Evolutionary conservation across 768 basidiomycete species (phyloP), one percentile per base, ranked within the genome.

Genomic region (Daedaleopsis nitida): DNA sequence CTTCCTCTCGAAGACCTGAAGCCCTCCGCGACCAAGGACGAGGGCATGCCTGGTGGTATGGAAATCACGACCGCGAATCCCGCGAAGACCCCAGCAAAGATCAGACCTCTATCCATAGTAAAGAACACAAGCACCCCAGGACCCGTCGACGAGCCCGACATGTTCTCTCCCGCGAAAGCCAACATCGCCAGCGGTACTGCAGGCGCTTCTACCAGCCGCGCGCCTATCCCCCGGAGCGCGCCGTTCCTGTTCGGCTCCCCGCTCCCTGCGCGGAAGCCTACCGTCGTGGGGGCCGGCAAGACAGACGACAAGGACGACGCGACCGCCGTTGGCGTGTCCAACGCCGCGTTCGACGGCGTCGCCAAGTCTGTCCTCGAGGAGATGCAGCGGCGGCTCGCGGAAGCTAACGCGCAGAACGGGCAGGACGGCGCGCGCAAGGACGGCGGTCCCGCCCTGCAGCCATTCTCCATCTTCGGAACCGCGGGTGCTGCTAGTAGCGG

Each of bases 241-340:
- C 84, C 86, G 0, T 94, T 93, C 75, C 70, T 91, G 21, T 94
- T 94, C 66, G 91, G 91, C 24, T 92, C 91, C 0, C 87, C 90
- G 0, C 79, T 83, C 3, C 85, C 88, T 8, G 82, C 83, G 60
- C 79, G 89, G 67, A 80, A 56, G 11, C 32, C 62, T 0, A 23
- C 57, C 19, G 19, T 38, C 27, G 27, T 7, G 27, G 27, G 27
- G 16, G 34, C 34, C 21, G 27, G 43, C 1, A 17, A 39, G 8
- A n/a, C 9, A 13, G 42, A 13, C 5, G 27, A 57, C 34, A 43
- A 59, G 13, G 21, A 43, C 1, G 45, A 42, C 3, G 16, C 27
- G 34, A 53, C 34, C 10, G 17, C 47, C 17, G 61, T 47, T 11
- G 58, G 76, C 49, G 80, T 83, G 47, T 85, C 87, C 35, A 86